A percentile compares a stretch with the other conserved stretches of the same genome.
Conservation (phyloP, 225 moss, liverwort and hornwort species). For the Thuidium tamariscinum region DNA sequence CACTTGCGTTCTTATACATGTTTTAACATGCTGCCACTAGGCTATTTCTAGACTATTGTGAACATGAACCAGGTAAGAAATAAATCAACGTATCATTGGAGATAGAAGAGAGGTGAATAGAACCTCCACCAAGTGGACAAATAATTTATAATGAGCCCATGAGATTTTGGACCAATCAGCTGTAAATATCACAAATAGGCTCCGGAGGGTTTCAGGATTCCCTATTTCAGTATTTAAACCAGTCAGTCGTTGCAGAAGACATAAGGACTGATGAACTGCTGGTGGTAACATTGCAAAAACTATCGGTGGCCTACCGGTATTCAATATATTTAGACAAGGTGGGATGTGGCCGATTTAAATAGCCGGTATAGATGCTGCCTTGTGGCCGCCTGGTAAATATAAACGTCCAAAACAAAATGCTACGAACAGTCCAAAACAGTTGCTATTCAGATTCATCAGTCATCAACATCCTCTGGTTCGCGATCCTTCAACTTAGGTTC, state of each 20-base stretch:
- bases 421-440: background rate
- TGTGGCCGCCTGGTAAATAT: background rate
- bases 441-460: background rate
- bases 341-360: background rate
- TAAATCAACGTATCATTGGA: background rate
- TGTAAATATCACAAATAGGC: background rate
- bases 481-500: conserved; percentile 83
- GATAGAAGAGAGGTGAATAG: background rate
- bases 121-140: too few species aligned
- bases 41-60: too few species aligned
- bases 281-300: background rate
- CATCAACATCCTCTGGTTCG: conserved; percentile 51
- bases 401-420: background rate
- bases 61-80: background rate
- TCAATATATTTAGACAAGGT: background rate
- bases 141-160: too few species aligned
- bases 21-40: background rate
- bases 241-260: background rate
- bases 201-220: background rate
- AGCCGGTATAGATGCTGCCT: background rate
- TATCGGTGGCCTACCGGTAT: background rate
- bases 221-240: background rate
- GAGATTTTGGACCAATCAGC: too few species aligned
- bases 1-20: background rate
- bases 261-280: background rate